Evolutionary conservation across 352 stramenopile species (phyloP).

Genomic region (Phytophthora citricola): DNA sequence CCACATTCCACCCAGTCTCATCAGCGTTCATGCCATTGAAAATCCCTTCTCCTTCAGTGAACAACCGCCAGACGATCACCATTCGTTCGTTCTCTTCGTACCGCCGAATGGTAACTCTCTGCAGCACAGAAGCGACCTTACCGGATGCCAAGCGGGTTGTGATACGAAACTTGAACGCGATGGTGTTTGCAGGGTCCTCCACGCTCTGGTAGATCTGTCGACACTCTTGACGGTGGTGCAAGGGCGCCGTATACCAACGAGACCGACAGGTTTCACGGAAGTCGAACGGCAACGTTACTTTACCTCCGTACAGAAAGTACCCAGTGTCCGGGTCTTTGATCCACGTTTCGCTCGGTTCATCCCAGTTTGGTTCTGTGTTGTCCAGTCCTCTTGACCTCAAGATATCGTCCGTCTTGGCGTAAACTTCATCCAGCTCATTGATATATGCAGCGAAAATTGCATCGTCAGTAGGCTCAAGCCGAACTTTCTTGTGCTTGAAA

Average conservation of each 20-base stretch:
- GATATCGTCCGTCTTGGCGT: slow-evolving; percentile 17
- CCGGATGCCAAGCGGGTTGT: slow-evolving; percentile 4
- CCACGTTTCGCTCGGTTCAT: slow-evolving; percentile 4
- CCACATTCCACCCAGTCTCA: slow-evolving; percentile 22
- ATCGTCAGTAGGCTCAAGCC: slow-evolving; percentile 13
- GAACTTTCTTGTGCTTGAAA: slow-evolving; percentile 15
- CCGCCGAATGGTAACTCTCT: slow-evolving; percentile 18
- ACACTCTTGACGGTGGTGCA: slow-evolving; percentile 20
- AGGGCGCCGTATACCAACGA: slow-evolving; percentile 3
- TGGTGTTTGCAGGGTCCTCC: slow-evolving; percentile 18
- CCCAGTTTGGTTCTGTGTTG: slow-evolving; percentile 1
- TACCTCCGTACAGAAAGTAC: slow-evolving; percentile 17
- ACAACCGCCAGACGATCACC: slow-evolving; percentile 30
- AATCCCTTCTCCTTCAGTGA: slow-evolving; percentile 26
- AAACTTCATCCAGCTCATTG: slow-evolving; percentile 6
- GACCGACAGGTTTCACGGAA: slow-evolving; percentile 8
- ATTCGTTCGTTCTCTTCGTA: slow-evolving; percentile 14
- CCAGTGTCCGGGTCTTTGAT: slow-evolving; percentile 16
- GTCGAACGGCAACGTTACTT: slow-evolving; percentile 14
- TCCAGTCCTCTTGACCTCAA: slow-evolving; percentile 4
- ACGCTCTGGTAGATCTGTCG: slow-evolving; percentile 13
- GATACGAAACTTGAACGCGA: slow-evolving; percentile 28
- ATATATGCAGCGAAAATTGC: slow-evolving; percentile 12
- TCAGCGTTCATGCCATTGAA: slow-evolving; percentile 31
- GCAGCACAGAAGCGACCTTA: slow-evolving; percentile 22